Conservation (phyloP, 176 grass and related monocot genomes). For the Phoenix roebelenii region DNA sequence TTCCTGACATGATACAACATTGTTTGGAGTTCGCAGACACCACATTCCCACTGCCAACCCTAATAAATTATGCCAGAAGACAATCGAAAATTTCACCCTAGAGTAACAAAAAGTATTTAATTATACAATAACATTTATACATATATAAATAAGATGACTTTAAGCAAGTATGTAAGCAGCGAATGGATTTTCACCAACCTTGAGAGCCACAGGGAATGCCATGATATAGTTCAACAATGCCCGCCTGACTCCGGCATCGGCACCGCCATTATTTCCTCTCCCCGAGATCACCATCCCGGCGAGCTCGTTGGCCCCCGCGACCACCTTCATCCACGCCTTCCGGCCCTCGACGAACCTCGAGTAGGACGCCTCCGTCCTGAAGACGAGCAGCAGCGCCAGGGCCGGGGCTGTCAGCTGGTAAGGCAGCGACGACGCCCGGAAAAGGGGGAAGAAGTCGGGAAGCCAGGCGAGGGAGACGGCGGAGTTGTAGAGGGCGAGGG, state of each 20-base stretch:
- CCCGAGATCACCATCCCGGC: slow-evolving; percentile 44
- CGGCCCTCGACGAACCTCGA: slow-evolving; percentile 72
- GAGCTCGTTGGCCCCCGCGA: slow-evolving; percentile 53
- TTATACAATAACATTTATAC: no score
- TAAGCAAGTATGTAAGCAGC: no score
- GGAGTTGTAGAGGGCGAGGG: slow-evolving; percentile 71
- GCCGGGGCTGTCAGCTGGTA: slow-evolving; percentile 85
- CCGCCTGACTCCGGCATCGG: slow-evolving; percentile 7
- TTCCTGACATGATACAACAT: no score
- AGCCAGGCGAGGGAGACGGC: slow-evolving; percentile 27
- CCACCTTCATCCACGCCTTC: slow-evolving; percentile 72
- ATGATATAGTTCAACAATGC: slow-evolving; percentile 72
- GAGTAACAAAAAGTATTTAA: no score
- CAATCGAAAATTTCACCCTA: no score
- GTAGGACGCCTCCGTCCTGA: slow-evolving; percentile 95
- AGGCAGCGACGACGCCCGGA: slow-evolving; percentile 58
- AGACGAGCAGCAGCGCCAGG: slow-evolving; percentile 83
- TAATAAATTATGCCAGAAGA: no score
- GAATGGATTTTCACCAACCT: slow-evolving; percentile 27
- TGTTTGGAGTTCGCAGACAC: no score
- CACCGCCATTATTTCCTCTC: background rate
- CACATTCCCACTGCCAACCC: no score
- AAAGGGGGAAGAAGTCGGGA: slow-evolving; percentile 32
- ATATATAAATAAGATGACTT: no score
- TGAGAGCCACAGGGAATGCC: slow-evolving; percentile 79